phyloP scores from a whole-genome alignment of 768 basidiomycete species.

The Lentinula sp. region DNA sequence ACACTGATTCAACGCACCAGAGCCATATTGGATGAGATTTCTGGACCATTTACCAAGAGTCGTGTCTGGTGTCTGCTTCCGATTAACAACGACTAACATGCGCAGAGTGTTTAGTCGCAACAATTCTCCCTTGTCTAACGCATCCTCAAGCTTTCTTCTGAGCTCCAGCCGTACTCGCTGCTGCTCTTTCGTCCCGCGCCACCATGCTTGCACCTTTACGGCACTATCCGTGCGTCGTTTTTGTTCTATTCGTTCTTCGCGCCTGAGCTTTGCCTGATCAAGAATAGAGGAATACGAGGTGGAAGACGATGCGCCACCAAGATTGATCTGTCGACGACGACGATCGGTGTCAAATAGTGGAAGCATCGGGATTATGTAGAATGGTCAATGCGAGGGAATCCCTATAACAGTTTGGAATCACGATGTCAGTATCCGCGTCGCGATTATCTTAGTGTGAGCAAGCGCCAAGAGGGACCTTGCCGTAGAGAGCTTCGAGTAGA shows the following conservation, averaged over 20 bases:
- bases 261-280: conserved; percentile 52
- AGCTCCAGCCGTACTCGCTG: conserved; percentile 38
- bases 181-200: conserved; percentile 46
- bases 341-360: conserved; percentile 26
- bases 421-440: too few relatives aligned
- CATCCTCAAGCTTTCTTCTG: conserved; percentile 41
- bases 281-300: conserved; percentile 53
- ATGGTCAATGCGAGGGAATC: not conserved
- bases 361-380: not conserved
- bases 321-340: conserved; percentile 62
- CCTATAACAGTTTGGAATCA: too few relatives aligned
- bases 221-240: conserved; percentile 56
- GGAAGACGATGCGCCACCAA: conserved; percentile 57
- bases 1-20: not conserved
- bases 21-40: not conserved
- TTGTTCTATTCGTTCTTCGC: conserved; percentile 50
- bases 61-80: conserved; percentile 17
- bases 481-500: too few relatives aligned
- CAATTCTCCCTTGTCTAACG: conserved; percentile 23
- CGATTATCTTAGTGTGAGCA: too few relatives aligned
- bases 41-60: conserved; percentile 27
- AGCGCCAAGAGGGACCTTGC: too few relatives aligned
- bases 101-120: conserved; percentile 52
- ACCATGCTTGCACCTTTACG: conserved; percentile 61
- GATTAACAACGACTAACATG: conserved; percentile 58